Evolutionary conservation across 257 asterid genomes (phyloP), one percentile per base, ranked within the genome.

Genomic region (Cynanchum wilfordii): DNA sequence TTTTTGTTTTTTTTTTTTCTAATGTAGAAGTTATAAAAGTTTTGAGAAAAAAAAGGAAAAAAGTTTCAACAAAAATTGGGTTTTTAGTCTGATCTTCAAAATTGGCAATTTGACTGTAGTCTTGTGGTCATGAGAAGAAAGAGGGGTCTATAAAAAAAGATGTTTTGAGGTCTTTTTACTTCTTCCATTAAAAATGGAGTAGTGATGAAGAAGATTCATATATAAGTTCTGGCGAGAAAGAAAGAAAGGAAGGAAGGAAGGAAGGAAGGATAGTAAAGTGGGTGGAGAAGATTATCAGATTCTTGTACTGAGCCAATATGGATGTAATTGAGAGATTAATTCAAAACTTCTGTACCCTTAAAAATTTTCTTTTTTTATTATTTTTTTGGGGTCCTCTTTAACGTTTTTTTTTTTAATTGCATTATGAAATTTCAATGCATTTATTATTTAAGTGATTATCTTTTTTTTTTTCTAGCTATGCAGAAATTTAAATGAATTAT

Each of bases 351-450:
- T 33, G 50, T 65, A 55, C 60, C 72, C 60, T 68, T 13, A 50
- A 42, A 54, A 17, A 10, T 51, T 2, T 51, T 15, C 13, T 3
- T 10, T 9, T 10, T 47, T 5, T 50, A 16, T 19, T 33, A 0
- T 33, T 33, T 33, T 33, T 33, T 33, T 33, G 3, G 38, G 38
- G 38, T 5, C 38, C 38, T 33, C 38, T 33, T 33, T 33, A 33
- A 33, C 4, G 17, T 52, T 52, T 52, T 19, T 0, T 50, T 16
- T 10, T 36, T n/a, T 33, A 36, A 27, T 20, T 27, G 29, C 67
- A 57, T 17, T 55, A 54, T 66, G 59, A 29, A 45, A 45, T 68
- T 75, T 75, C 27, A 73, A 20, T 44, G 9, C 75, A 59, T 68
- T 47, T 49, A 49, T 49, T 49, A 49, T 59, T 75, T 68, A 36